Evolutionary conservation across 192 early-diverging fungal species (phyloP), one percentile per base, ranked within the genome.

Genomic region (Coemansia sp.): DNA sequence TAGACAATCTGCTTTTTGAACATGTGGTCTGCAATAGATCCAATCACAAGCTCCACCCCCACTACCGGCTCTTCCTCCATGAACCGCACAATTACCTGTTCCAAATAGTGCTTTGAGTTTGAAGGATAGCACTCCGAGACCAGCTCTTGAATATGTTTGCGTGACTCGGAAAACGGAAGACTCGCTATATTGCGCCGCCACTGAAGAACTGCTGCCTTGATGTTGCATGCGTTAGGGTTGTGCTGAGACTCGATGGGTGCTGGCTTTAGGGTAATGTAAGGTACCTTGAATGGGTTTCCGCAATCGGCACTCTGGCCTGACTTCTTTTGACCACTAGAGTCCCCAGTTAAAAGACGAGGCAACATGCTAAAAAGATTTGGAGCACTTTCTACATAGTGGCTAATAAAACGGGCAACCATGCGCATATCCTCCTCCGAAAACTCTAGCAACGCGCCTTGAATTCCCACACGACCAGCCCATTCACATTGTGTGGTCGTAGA

Each of bases 31-130:
- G 79, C 74, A 18, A 82, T 68, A 38, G 79, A 73, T 9, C 79
- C 79, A 12, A 82, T 70, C 8, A 77, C 75, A 39, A 82, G 61
- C 65, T 82, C 79, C 12, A 74, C 75, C 15, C 75, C 74, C n/a
- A 68, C 68, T 9, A 59, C 56, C 1, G 79, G 79, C 58, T 77
- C 75, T 0, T 50, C 75, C 41, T 70, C 68, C 74, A 82, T 82
- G 43, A 77, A 82, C 61, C 58, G 67, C 62, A 82, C 68, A 3
- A 82, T 44, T 9, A 82, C 75, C 12, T 62, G 64, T 38, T 76
- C 79, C 58, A 82, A 54, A 26, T 77, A 77, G 21, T 71, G 74
- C 65, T 68, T 70, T 23, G 19, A 48, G 15, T 48, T 69, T 15
- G 79, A 82, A n/a, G 74, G 75, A 38, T 74, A 82, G 47, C 79